Evolutionary conservation across 305 asterid species (phyloP).

Genomic region (Plantago coronopus): DNA sequence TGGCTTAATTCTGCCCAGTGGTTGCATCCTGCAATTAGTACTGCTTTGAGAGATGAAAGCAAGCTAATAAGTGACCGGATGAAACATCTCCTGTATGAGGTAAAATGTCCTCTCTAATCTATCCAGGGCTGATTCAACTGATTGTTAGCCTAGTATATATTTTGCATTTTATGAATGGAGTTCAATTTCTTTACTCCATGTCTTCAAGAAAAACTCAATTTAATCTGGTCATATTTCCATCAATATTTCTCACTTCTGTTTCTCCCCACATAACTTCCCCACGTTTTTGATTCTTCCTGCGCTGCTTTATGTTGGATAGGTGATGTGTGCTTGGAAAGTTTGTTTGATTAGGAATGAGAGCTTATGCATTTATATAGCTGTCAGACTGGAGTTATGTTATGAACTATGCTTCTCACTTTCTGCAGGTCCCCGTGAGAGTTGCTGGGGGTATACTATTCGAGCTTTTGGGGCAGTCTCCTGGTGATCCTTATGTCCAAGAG

Average conservation of each 20-base stretch:
- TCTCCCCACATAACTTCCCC: not conserved
- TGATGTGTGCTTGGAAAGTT: not conserved
- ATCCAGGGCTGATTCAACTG: conserved; percentile 13
- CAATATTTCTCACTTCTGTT: not conserved
- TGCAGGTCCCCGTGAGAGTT: conserved; percentile 86
- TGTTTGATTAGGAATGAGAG: not conserved
- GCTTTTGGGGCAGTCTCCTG: conserved; percentile 89
- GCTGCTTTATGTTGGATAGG: not conserved
- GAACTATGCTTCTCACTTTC: conserved; percentile 17
- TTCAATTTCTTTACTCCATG: conserved; percentile 2
- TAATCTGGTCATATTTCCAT: not conserved
- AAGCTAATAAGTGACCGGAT: conserved; percentile 79
- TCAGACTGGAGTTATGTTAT: conserved; percentile 1
- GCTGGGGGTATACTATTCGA: conserved; percentile 89
- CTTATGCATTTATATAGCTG: not conserved
- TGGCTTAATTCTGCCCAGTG: conserved; percentile 76
- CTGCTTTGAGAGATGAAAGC: conserved; percentile 84
- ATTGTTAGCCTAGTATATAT: conserved; percentile 8
- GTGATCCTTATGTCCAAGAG: conserved; percentile 75
- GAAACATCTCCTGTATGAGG: conserved; percentile 90
- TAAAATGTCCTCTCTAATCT: conserved; percentile 26
- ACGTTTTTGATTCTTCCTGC: not conserved
- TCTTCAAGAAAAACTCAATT: not conserved
- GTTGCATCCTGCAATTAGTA: conserved; percentile 86
- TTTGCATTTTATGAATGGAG: conserved; percentile 5